These are phyloP conservation scores for Paramecium biaurelia DNA, from an alignment of 73 alveolate genomes.

Conservation along the genomic window DNA sequence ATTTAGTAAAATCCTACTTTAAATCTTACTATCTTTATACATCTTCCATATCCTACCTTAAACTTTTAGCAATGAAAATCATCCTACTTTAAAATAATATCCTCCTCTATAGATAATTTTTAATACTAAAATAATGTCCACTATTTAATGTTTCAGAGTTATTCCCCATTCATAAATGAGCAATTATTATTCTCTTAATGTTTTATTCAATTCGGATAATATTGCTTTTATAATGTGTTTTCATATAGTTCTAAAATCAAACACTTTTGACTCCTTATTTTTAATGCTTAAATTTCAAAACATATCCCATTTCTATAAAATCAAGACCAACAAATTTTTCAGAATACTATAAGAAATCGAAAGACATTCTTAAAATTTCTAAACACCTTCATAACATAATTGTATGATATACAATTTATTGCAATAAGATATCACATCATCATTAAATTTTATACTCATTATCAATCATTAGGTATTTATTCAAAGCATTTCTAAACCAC, in stretches of 20 bases:
- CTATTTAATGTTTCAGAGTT: neutral
- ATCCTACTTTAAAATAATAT: slow-evolving; percentile 25
- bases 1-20: neutral
- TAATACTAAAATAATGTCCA: slow-evolving; percentile 15
- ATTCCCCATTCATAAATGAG: neutral
- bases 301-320: slow-evolving; percentile 43
- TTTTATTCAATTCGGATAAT: too few relatives aligned
- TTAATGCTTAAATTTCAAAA: neutral
- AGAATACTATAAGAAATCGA: slow-evolving; percentile 24
- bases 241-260: neutral
- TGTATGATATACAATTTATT: neutral
- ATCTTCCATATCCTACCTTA: neutral
- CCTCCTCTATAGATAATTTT: slow-evolving; percentile 34
- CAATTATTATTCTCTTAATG: too few relatives aligned
- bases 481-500: neutral
- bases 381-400: too few relatives aligned
- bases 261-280: slow-evolving; percentile 29
- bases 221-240: neutral
- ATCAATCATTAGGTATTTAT: neutral
- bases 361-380: slow-evolving; percentile 24
- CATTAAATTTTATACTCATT: neutral
- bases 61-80: neutral
- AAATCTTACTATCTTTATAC: too few relatives aligned
- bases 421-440: neutral
- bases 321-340: neutral